Evolutionary conservation across 2,329 filamentous ascomycete species (phyloP).

Genomic region (Talaromyces sp.): DNA sequence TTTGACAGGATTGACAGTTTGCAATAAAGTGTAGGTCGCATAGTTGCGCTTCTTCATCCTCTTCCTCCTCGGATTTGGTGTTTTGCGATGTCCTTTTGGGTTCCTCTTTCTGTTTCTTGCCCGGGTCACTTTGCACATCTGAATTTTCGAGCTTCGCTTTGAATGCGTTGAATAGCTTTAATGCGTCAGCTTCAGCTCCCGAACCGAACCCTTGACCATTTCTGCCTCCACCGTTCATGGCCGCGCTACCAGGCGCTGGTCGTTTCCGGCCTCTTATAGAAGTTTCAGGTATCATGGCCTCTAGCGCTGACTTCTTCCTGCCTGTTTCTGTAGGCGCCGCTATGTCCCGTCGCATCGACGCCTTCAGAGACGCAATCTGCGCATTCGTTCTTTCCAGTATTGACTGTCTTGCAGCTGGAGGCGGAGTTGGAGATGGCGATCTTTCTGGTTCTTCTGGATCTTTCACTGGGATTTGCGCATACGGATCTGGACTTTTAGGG

Average conservation of each 20-base stretch:
- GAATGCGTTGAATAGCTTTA: constrained; percentile 76
- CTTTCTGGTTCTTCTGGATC: constrained; percentile 43
- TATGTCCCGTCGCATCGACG: constrained; percentile 47
- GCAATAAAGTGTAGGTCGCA: constrained; percentile 96
- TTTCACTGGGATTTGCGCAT: constrained; percentile 44
- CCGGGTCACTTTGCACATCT: constrained; percentile 25
- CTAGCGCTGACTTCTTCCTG: constrained; percentile 46
- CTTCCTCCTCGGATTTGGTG: constrained; percentile 16
- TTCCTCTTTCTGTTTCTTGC: constrained; percentile 20
- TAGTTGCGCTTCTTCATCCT: constrained; percentile 66
- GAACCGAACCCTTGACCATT: constrained; percentile 37
- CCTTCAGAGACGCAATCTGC: constrained; percentile 45
- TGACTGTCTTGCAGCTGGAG: constrained; percentile 34
- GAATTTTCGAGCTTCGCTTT: constrained; percentile 66
- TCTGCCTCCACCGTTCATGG: constrained; percentile 21
- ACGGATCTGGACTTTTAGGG: constrained; percentile 40
- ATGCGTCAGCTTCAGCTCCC: constrained; percentile 57
- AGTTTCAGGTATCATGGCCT: constrained; percentile 48
- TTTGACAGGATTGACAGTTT: constrained; percentile 85
- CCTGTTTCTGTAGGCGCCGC: constrained; percentile 31
- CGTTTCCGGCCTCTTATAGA: constrained; percentile 47
- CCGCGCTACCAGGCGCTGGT: constrained; percentile 35
- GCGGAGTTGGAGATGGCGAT: constrained; percentile 27
- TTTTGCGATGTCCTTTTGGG: not conserved
- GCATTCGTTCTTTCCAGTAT: constrained; percentile 43